These are phyloP conservation scores for Chalciporus sphaerocephalus DNA, from an alignment of 768 basidiomycete genomes.

Conservation along the genomic window DNA sequence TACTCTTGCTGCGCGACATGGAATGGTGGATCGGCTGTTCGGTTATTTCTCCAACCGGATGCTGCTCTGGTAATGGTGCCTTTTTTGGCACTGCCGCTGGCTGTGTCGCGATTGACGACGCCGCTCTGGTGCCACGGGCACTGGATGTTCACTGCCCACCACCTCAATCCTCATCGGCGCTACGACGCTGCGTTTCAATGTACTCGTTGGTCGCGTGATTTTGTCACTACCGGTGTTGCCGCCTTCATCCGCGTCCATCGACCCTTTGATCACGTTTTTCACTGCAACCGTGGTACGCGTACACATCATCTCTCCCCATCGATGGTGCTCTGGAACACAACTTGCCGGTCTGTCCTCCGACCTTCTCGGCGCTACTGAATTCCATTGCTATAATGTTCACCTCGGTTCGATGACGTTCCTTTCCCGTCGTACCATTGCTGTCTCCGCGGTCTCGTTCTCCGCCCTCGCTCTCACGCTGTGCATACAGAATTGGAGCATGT, in stretches of 20 bases:
- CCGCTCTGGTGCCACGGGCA: background rate
- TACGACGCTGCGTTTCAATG: slow-evolving; percentile 4
- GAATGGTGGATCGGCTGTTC: background rate
- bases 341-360: slow-evolving; percentile 4
- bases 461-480: slow-evolving; percentile 3
- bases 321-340: slow-evolving; percentile 1
- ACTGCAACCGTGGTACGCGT: slow-evolving; percentile 1
- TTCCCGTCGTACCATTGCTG: slow-evolving; percentile 5
- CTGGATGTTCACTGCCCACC: background rate
- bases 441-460: slow-evolving; percentile 7
- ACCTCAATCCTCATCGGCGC: slow-evolving; percentile 5
- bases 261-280: background rate
- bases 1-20: background rate
- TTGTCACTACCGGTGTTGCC: slow-evolving; percentile 1
- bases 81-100: slow-evolving; percentile 14
- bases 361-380: background rate
- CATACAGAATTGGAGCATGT: slow-evolving; percentile 70
- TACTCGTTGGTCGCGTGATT: slow-evolving; percentile 12
- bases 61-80: slow-evolving; percentile 6
- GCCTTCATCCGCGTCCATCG: background rate
- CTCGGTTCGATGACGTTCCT: slow-evolving; percentile 16
- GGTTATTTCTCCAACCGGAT: slow-evolving; percentile 11
- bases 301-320: background rate
- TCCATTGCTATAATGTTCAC: background rate
- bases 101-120: slow-evolving; percentile 3